These are phyloP conservation scores for Scutellaria minor DNA, from an alignment of 257 asterid species.

Conservation along the genomic window DNA sequence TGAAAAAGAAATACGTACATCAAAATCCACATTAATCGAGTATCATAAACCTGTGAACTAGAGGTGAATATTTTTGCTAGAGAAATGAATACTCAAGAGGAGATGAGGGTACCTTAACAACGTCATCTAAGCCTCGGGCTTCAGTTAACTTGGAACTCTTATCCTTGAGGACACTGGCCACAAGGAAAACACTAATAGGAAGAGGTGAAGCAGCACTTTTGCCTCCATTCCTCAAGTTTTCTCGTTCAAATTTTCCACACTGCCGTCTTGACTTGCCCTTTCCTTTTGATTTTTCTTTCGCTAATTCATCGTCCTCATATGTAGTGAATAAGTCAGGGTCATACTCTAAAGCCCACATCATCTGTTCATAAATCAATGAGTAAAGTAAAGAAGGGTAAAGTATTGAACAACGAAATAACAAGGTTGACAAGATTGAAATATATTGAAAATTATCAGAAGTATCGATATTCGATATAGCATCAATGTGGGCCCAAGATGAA, in stretches of 20 bases:
- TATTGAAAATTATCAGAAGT: neutral
- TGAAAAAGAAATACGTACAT: slow-evolving; percentile 34
- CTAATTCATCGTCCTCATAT: slow-evolving; percentile 65
- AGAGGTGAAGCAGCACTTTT: slow-evolving; percentile 59
- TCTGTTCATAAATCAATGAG: slow-evolving; percentile 50
- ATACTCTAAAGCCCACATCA: slow-evolving; percentile 99
- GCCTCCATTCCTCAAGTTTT: slow-evolving; percentile 60
- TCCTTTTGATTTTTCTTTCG: slow-evolving; percentile 55
- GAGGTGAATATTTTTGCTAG: no score
- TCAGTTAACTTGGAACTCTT: slow-evolving; percentile 79
- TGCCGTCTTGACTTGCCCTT: slow-evolving; percentile 66
- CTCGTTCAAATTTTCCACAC: slow-evolving; percentile 88
- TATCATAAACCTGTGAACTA: neutral
- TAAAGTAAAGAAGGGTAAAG: slow-evolving; percentile 18
- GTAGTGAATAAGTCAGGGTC: slow-evolving; percentile 69
- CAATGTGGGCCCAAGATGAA: neutral
- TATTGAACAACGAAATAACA: neutral
- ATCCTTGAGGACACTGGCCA: slow-evolving; percentile 87
- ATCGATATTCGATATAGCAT: neutral
- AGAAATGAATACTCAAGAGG: neutral
- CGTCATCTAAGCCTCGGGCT: slow-evolving; percentile 94
- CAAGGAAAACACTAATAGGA: slow-evolving; percentile 89
- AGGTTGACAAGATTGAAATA: neutral
- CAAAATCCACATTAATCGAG: no score
- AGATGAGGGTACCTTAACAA: slow-evolving; percentile 67